Evolutionary conservation across 805 yeast species (phyloP), one percentile per base, ranked within the genome.

Genomic region (Diddensiella caesifluorescens): DNA sequence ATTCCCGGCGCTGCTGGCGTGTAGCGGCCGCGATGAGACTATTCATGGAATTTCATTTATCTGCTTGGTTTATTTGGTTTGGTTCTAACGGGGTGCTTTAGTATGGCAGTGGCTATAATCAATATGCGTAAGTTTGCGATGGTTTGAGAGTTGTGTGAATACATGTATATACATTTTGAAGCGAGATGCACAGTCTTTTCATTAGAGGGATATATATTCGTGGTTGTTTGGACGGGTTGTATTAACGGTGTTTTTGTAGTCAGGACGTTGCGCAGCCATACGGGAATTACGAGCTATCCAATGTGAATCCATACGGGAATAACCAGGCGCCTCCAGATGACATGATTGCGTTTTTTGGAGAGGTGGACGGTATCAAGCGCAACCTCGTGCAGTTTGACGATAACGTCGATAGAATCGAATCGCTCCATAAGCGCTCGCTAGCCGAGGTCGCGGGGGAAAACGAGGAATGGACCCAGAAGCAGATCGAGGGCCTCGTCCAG

Each of bases 401-500:
- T 56, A 67, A 82, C 49, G 75, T 86, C 48, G 79, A 79, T 52
- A 70, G 81, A 53, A 76, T 85, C 47, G 83, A 83, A 60, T 70
- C 73, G 44, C 71, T 80, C 54, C 95, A 86, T 67, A 71, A 73
- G 57, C 75, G 79, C 53, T 68, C 87, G 28, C 67, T 86, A 55
- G 79, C 79, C 49, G 92, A 84, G 51, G 77, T 83, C 48, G 80
- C 80, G 53, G 78, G 77, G 48, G 79, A 77, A 56, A 46, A 53
- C 38, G 83, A 82, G 57, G 75, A 74, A 42, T 74, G 77, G 55
- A 70, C 79, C 46, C 80, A 87, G 63, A 73, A 75, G 50, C 87
- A 85, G 63, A 73, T 92, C 46, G 95, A 89, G 59, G 70, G 76
- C 46, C 71, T 85, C 45, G 80, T 80, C 39, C 69, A 83, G 37